phyloP scores from a whole-genome alignment of 164 flowering plant genomes.

The Aristolochia contorta region DNA sequence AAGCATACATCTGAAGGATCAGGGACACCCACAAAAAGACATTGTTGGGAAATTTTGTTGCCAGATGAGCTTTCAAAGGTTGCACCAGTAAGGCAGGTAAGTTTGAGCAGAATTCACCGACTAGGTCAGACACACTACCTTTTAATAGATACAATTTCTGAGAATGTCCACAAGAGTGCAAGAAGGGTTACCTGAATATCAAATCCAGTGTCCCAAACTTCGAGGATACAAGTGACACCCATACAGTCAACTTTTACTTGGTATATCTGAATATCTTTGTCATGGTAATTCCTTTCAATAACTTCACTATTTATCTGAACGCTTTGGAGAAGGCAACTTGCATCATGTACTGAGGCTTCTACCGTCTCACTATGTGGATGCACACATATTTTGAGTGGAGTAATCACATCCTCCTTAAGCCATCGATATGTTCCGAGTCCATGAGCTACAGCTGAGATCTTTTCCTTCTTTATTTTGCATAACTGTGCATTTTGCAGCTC shows the following conservation, averaged over 20 bases:
- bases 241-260: conserved; percentile 29
- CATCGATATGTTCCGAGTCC: conserved; percentile 94
- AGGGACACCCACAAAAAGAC: too few relatives aligned
- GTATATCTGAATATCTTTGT: conserved; percentile 28
- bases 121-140: too few relatives aligned
- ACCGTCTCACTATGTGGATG: conserved; percentile 34
- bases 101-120: too few relatives aligned
- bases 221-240: conserved; percentile 30
- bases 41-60: too few relatives aligned
- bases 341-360: conserved; percentile 66
- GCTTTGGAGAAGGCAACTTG: conserved; percentile 41
- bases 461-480: conserved; percentile 27
- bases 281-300: conserved; percentile 26
- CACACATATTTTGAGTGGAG: conserved; percentile 28
- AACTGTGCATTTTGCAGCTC: conserved; percentile 42
- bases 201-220: conserved; percentile 54
- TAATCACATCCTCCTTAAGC: conserved; percentile 73
- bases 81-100: too few relatives aligned
- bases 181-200: conserved; percentile 36
- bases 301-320: conserved; percentile 36
- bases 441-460: conserved; percentile 52
- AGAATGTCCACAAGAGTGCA: too few relatives aligned
- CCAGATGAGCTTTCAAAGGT: too few relatives aligned
- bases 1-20: too few relatives aligned
- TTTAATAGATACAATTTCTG: too few relatives aligned